Percentiles rank a stretch among this genome's conserved stretches.
phyloP scores from a whole-genome alignment of 176 grass and related monocot genomes.

The Ananas comosus region DNA sequence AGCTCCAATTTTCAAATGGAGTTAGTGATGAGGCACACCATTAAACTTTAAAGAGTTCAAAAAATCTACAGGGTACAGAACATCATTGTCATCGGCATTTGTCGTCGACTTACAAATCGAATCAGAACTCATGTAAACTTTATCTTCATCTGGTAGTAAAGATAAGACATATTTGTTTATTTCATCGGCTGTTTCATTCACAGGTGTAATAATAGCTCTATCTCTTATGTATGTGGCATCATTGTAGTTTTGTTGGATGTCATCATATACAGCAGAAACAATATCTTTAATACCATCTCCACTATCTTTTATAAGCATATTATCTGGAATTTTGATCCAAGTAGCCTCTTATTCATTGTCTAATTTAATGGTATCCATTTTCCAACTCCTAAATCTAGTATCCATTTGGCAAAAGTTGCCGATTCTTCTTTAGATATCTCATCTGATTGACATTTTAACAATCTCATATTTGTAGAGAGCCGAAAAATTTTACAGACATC shows the following conservation, averaged over 20 bases:
- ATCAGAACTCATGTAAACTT: constrained; percentile 9
- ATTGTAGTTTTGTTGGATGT: accelerated
- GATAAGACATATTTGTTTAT: background rate
- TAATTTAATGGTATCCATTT: too few relatives aligned
- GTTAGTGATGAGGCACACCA: background rate
- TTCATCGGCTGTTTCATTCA: background rate
- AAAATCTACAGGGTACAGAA: too few relatives aligned
- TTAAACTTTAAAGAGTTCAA: too few relatives aligned
- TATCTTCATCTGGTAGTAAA: accelerated
- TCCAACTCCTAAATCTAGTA: background rate
- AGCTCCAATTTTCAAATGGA: background rate
- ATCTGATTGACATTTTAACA: too few relatives aligned
- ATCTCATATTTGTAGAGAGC: too few relatives aligned
- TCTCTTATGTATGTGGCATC: background rate
- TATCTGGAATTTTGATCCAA: too few relatives aligned
- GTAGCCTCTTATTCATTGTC: too few relatives aligned
- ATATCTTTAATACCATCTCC: background rate
- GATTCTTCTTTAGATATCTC: background rate
- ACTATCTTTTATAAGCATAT: background rate
- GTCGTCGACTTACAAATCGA: background rate
- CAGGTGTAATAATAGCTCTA: constrained; percentile 4
- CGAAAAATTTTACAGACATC: too few relatives aligned
- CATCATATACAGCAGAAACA: background rate
- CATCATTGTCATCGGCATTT: background rate
- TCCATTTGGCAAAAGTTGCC: background rate